Conservation (phyloP, 148 eudicot genomes). For the Vaccinium vitisidaea region DNA sequence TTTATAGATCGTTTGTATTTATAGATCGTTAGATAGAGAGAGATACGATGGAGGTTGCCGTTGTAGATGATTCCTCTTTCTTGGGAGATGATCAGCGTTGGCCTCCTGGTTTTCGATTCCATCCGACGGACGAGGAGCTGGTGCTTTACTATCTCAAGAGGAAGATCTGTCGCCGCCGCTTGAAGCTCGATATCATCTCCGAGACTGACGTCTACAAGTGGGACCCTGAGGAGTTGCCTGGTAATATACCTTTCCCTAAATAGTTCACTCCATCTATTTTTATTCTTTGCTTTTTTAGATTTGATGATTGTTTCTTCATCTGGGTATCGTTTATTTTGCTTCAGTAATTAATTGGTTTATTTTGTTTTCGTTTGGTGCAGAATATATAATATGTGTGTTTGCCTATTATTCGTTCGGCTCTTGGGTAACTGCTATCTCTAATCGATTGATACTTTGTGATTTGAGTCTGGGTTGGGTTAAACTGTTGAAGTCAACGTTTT, state of each 20-base stretch:
- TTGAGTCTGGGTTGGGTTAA: background rate
- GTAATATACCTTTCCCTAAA: conserved; percentile 25
- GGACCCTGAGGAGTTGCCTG: conserved; percentile 89
- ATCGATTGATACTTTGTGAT: background rate
- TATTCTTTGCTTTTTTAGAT: background rate
- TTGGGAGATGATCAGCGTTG: conserved; percentile 28
- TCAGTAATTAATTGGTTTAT: background rate
- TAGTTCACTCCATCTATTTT: background rate
- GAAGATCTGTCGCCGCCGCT: conserved; percentile 54
- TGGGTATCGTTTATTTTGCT: background rate
- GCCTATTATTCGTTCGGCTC: background rate
- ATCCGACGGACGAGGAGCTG: conserved; percentile 85
- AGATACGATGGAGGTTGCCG: background rate
- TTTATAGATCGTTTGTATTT: background rate
- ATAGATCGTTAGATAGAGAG: too few relatives aligned
- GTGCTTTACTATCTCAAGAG: conserved; percentile 75
- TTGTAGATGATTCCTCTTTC: conserved; percentile 13
- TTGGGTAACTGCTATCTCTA: background rate
- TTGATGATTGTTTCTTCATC: background rate
- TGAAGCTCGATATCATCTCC: conserved; percentile 55
- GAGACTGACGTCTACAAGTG: conserved; percentile 86
- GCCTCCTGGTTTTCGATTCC: conserved; percentile 90
- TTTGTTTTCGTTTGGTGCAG: background rate
- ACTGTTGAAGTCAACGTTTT: background rate
- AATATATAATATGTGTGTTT: background rate